Evolutionary conservation across 441 rosid species (phyloP).

Genomic region (Codiaeum variegatum): DNA sequence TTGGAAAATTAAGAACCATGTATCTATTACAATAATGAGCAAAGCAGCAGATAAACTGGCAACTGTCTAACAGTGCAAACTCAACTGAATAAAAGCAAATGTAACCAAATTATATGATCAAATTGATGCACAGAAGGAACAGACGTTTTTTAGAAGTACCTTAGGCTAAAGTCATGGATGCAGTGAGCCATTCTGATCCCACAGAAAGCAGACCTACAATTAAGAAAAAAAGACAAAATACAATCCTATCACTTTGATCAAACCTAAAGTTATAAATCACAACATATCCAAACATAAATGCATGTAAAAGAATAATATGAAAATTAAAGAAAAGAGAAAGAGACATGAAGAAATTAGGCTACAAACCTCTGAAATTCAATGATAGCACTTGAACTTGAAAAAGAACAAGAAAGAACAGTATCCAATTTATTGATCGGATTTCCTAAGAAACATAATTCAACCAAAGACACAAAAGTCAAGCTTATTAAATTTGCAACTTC

Average conservation of each 20-base stretch:
- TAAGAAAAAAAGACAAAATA: not conserved
- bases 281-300: not conserved
- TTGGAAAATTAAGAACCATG: not conserved
- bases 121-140: not conserved
- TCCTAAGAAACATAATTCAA: conserved; percentile 6
- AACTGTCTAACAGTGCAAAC: not conserved
- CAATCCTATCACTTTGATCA: not conserved
- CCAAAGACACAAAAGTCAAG: conserved; percentile 11
- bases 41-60: not conserved
- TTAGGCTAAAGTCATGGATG: conserved; percentile 4
- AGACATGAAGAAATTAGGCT: not conserved
- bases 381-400: conserved; percentile 6
- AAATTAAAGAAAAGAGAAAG: not conserved
- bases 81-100: not conserved
- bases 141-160: not conserved
- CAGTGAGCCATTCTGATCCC: not conserved
- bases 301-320: not conserved
- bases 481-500: not conserved
- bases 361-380: conserved; percentile 14
- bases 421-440: conserved; percentile 2
- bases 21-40: not conserved
- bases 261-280: not conserved
- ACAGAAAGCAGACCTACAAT: conserved; percentile 4
- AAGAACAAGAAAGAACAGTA: not conserved
- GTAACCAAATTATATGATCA: not conserved